Percentiles rank a stretch among this genome's conserved stretches.
These are phyloP conservation scores for Stramenopiles sp. DNA, from an alignment of 352 stramenopile species.

Conservation along the genomic window DNA sequence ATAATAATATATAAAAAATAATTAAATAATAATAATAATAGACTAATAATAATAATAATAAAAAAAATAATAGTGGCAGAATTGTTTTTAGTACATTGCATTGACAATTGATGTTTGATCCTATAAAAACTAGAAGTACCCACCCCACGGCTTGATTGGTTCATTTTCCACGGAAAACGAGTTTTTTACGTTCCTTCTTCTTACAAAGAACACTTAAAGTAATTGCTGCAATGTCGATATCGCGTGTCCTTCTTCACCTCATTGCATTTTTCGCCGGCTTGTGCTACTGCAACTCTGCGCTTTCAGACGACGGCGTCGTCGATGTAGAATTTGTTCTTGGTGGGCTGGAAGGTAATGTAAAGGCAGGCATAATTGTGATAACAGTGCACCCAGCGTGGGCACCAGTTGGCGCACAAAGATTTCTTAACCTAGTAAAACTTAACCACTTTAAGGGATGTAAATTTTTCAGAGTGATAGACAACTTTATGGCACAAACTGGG, in stretches of 20 bases:
- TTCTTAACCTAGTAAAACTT: slow-evolving; percentile 29
- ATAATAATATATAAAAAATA: slow-evolving; percentile 12
- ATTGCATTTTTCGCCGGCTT: too few relatives aligned
- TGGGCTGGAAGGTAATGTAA: slow-evolving; percentile 27
- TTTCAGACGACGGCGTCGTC: slow-evolving; percentile 34
- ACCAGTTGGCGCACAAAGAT: slow-evolving; percentile 31
- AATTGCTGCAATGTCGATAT: slow-evolving; percentile 17
- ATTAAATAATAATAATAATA: slow-evolving; percentile 13
- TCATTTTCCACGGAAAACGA: too few relatives aligned
- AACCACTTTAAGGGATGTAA: slow-evolving; percentile 30
- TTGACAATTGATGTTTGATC: slow-evolving; percentile 18
- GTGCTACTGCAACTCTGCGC: too few relatives aligned
- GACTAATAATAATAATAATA: too few relatives aligned
- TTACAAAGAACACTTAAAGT: slow-evolving; percentile 17
- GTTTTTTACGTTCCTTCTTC: slow-evolving; percentile 19
- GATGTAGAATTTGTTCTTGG: slow-evolving; percentile 34
- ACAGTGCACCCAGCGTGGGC: slow-evolving; percentile 32
- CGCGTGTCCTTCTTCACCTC: slow-evolving; percentile 37
- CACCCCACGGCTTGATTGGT: too few relatives aligned
- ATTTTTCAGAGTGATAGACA: slow-evolving; percentile 29
- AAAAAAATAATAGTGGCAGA: slow-evolving; percentile 16
- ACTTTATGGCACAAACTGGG: slow-evolving; percentile 43
- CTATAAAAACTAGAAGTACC: slow-evolving; percentile 19
- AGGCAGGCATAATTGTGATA: slow-evolving; percentile 24
- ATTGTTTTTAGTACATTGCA: slow-evolving; percentile 14